Percentiles rank a stretch among this genome's conserved stretches.
Evolutionary conservation across 2,329 filamentous ascomycete genomes (phyloP).

Genomic region (Aspergillus bombycis): DNA sequence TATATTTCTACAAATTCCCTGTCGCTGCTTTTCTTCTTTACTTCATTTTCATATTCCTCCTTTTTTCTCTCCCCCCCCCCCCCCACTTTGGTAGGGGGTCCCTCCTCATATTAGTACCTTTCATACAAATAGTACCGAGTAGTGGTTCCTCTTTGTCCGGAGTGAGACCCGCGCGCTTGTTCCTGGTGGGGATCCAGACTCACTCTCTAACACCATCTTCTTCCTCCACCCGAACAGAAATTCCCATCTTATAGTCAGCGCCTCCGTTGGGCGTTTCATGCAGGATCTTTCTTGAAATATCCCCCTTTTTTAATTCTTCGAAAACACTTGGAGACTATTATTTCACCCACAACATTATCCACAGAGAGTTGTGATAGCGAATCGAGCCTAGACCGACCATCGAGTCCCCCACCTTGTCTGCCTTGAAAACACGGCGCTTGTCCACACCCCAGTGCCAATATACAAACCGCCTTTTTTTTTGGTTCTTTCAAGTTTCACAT

Average conservation of each 20-base stretch:
- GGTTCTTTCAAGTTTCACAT: neutral
- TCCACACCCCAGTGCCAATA: constrained; percentile 12
- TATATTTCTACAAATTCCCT: neutral
- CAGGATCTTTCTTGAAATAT: neutral
- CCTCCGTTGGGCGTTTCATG: neutral
- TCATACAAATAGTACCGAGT: neutral
- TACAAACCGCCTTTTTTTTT: neutral
- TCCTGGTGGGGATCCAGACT: neutral
- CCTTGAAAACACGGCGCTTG: constrained; percentile 15
- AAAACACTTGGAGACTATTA: neutral
- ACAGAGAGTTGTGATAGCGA: neutral
- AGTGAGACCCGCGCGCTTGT: constrained; percentile 2
- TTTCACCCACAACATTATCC: neutral
- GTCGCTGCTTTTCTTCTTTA: neutral
- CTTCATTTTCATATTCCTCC: neutral
- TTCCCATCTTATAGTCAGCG: neutral
- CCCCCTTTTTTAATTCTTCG: neutral
- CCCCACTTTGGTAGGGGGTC: no score
- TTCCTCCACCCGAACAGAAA: neutral
- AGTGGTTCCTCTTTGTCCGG: neutral
- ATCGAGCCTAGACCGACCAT: neutral
- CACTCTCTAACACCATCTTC: neutral
- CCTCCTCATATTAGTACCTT: neutral
- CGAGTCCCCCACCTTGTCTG: constrained; percentile 15
- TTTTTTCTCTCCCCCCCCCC: no score